Evolutionary conservation across 257 asterid genomes (phyloP).

Genomic region (Oldenlandia corymbosa): DNA sequence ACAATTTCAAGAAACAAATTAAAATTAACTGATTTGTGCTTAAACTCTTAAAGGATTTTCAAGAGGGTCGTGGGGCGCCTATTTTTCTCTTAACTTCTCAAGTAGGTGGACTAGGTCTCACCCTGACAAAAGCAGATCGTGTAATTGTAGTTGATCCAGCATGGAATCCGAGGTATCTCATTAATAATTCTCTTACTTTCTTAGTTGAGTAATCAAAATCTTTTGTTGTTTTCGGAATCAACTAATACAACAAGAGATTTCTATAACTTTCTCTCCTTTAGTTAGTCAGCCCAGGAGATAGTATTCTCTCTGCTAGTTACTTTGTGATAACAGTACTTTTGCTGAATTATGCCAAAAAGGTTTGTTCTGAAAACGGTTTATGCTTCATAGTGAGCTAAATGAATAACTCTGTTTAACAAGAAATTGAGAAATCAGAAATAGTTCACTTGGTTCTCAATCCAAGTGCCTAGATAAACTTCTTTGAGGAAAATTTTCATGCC

Average conservation of each 20-base stretch:
- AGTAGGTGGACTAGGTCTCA: constrained; percentile 97
- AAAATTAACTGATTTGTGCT: constrained; percentile 3
- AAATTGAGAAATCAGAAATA: no score
- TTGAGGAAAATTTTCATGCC: background rate
- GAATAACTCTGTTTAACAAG: no score
- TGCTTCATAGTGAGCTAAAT: no score
- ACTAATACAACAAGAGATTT: background rate
- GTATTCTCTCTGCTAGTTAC: background rate
- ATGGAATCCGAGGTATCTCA: constrained; percentile 87
- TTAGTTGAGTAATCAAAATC: background rate
- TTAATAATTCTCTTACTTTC: background rate
- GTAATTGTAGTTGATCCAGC: constrained; percentile 98
- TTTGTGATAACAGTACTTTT: no score
- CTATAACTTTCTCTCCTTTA: background rate
- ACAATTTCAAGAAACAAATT: background rate
- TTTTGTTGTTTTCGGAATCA: no score
- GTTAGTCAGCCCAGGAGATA: no score
- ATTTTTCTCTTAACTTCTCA: constrained; percentile 87
- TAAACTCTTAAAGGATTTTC: constrained; percentile 65
- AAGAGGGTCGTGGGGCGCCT: constrained; percentile 75
- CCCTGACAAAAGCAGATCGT: constrained; percentile 93
- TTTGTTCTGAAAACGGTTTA: no score
- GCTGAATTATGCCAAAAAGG: background rate
- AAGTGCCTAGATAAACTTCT: background rate
- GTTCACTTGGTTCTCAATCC: no score